Evolutionary conservation across 345 rosid species (phyloP).

Genomic region (Syzygium grande): DNA sequence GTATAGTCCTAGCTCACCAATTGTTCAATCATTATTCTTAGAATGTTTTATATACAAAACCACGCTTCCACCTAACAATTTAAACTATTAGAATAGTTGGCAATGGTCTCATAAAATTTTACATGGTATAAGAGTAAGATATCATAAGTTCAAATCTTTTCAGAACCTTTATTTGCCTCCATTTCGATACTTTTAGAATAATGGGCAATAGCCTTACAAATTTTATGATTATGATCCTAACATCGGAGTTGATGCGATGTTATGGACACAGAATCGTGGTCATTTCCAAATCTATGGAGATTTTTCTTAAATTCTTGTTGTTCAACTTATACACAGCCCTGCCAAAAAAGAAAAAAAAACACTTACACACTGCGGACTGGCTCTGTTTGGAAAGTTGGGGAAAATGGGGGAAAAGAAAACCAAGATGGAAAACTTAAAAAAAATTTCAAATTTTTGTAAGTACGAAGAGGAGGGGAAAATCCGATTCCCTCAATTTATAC

Average conservation of each 20-base stretch:
- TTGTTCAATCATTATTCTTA: background rate
- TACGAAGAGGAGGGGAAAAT: background rate
- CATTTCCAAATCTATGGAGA: background rate
- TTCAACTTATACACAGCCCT: background rate
- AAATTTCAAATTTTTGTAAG: background rate
- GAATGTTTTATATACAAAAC: too few relatives aligned
- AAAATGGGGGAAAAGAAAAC: background rate
- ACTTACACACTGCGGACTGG: background rate
- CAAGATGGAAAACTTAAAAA: background rate
- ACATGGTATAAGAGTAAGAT: background rate
- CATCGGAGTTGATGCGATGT: background rate
- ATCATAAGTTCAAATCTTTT: rapidly evolving
- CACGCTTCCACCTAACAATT: background rate
- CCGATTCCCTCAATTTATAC: background rate
- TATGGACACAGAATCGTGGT: background rate
- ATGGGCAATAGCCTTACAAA: too few relatives aligned
- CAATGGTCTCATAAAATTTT: background rate
- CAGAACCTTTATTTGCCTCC: background rate
- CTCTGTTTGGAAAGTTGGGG: background rate
- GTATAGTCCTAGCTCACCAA: background rate
- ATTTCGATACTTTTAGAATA: too few relatives aligned
- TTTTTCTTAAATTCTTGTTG: background rate
- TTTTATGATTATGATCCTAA: too few relatives aligned
- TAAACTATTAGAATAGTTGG: background rate
- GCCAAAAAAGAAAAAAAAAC: too few relatives aligned